Evolutionary conservation across 306 rosid genomes (phyloP).

Genomic region (Cicer arietinum): DNA sequence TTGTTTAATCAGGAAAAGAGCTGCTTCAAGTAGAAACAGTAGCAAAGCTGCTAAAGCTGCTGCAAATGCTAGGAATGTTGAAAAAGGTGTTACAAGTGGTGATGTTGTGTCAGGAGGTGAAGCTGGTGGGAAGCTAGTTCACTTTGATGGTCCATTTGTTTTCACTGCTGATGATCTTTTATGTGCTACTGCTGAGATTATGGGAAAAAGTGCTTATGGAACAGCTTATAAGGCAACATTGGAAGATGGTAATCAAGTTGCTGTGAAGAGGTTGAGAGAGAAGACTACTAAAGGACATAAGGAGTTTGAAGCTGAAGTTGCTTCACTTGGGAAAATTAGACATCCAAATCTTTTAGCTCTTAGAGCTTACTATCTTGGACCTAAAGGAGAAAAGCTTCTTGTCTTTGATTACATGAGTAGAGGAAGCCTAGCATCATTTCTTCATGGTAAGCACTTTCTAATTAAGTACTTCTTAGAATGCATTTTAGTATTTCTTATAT

Average conservation of each 20-base stretch:
- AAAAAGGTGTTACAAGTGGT: slow-evolving; percentile 54
- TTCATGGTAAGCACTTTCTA: slow-evolving; percentile 67
- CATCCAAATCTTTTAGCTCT: slow-evolving; percentile 79
- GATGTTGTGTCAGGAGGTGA: slow-evolving; percentile 75
- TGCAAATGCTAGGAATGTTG: slow-evolving; percentile 51
- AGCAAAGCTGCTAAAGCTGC: slow-evolving; percentile 52
- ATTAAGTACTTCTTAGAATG: not conserved
- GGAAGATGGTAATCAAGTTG: slow-evolving; percentile 86
- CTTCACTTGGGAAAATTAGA: slow-evolving; percentile 76
- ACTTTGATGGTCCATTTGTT: slow-evolving; percentile 90
- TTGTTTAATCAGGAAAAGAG: slow-evolving; percentile 72
- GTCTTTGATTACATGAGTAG: slow-evolving; percentile 85
- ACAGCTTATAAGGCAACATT: slow-evolving; percentile 89
- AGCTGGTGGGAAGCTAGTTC: slow-evolving; percentile 74
- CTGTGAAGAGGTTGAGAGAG: slow-evolving; percentile 90
- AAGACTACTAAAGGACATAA: slow-evolving; percentile 82
- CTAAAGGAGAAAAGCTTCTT: slow-evolving; percentile 75
- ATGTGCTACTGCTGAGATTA: slow-evolving; percentile 93
- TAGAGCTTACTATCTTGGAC: slow-evolving; percentile 80
- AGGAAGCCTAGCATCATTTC: slow-evolving; percentile 89
- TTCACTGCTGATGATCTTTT: slow-evolving; percentile 89
- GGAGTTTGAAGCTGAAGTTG: slow-evolving; percentile 85
- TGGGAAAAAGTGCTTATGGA: slow-evolving; percentile 90
- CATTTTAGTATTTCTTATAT: slow-evolving; percentile 5
- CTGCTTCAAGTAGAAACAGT: slow-evolving; percentile 59